Evolutionary conservation across 2,329 filamentous ascomycete species (phyloP).

Genomic region (Meredithiella fracta): DNA sequence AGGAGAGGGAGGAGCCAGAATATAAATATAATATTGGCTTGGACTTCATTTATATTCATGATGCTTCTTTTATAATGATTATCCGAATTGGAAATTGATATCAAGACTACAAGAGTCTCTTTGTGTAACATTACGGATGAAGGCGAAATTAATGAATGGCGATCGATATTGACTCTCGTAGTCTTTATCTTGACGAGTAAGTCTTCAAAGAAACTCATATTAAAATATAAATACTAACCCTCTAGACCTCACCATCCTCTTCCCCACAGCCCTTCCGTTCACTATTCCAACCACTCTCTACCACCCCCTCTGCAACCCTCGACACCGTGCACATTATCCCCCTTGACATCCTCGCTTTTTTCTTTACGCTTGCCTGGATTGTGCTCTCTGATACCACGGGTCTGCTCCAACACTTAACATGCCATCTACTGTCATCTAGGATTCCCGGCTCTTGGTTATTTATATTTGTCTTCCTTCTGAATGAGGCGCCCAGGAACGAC

Average conservation of each 20-base stretch:
- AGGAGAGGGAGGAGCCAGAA: no score
- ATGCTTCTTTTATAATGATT: not conserved
- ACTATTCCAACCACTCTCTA: slow-evolving; percentile 50
- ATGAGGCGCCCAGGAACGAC: slow-evolving; percentile 54
- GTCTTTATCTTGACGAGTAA: slow-evolving; percentile 55
- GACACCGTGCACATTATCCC: slow-evolving; percentile 50
- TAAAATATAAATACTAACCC: slow-evolving; percentile 4
- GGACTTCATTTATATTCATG: no score
- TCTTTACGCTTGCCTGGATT: slow-evolving; percentile 58
- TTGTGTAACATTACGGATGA: not conserved
- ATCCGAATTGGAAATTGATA: not conserved
- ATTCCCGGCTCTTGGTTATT: slow-evolving; percentile 52
- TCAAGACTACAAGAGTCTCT: not conserved
- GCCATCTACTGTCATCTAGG: slow-evolving; percentile 46
- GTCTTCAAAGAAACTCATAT: slow-evolving; percentile 19
- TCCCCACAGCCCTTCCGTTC: slow-evolving; percentile 51
- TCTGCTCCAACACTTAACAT: slow-evolving; percentile 52
- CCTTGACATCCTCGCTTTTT: slow-evolving; percentile 60
- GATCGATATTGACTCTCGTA: slow-evolving; percentile 53
- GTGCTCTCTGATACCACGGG: slow-evolving; percentile 65
- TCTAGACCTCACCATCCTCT: slow-evolving; percentile 51
- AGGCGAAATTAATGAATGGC: slow-evolving; percentile 40
- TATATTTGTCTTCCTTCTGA: slow-evolving; percentile 59
- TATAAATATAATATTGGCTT: no score
- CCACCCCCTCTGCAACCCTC: slow-evolving; percentile 47